Conservation (phyloP, 1,139 yeast species). For the Geotrichum reessii region DNA sequence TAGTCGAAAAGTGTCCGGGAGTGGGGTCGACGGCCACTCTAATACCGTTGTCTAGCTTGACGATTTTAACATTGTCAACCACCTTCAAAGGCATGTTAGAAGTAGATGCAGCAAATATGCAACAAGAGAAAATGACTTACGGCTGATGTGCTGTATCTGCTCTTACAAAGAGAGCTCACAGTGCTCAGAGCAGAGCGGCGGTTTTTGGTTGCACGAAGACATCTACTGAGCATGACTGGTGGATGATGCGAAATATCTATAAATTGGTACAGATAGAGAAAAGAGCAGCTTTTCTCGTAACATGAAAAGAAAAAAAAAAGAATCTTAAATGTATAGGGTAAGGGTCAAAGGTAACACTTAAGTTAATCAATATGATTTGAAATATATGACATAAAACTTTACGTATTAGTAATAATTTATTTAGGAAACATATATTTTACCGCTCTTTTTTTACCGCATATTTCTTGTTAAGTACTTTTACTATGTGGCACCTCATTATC, state of each 20-base stretch:
- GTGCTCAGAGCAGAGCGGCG: neutral
- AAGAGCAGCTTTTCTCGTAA: neutral
- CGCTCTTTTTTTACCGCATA: neutral
- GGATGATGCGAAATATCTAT: neutral
- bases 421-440: too few relatives aligned
- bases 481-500: neutral
- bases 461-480: neutral
- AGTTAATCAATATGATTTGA: neutral
- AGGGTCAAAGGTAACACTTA: neutral
- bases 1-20: slow-evolving; percentile 86
- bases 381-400: neutral
- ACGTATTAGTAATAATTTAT: neutral
- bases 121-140: neutral
- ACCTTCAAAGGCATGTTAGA: neutral
- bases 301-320: neutral
- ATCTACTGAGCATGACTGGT: slow-evolving; percentile 10
- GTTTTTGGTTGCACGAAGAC: neutral
- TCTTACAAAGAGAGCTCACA: neutral
- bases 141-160: slow-evolving; percentile 3
- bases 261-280: neutral
- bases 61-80: slow-evolving; percentile 7
- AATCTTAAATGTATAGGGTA: neutral
- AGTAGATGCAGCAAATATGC: neutral
- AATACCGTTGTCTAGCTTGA: slow-evolving; percentile 65
- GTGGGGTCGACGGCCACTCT: slow-evolving; percentile 78